Evolutionary conservation across 768 basidiomycete genomes (phyloP).

Genomic region (Leccinum aurantiacum): DNA sequence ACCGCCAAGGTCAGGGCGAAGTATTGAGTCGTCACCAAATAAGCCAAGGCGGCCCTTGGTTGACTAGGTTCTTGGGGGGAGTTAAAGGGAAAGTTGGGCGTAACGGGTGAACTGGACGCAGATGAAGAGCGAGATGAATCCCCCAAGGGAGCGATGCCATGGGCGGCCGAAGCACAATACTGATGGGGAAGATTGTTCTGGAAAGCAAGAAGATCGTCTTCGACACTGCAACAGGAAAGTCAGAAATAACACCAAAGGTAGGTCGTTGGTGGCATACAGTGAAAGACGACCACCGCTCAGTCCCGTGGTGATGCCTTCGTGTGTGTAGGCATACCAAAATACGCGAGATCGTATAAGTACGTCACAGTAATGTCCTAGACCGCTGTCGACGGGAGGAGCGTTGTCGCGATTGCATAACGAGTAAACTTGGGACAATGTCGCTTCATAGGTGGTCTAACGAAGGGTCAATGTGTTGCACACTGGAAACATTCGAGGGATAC

Average conservation of each 20-base stretch:
- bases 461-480: slow-evolving; percentile 7
- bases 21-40: slow-evolving; percentile 55
- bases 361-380: slow-evolving; percentile 56
- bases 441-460: slow-evolving; percentile 68
- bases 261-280: slow-evolving; percentile 51
- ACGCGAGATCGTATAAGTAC: slow-evolving; percentile 68
- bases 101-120: slow-evolving; percentile 19
- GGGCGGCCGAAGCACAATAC: slow-evolving; percentile 30
- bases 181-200: slow-evolving; percentile 58
- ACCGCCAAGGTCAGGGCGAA: slow-evolving; percentile 74
- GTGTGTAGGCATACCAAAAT: slow-evolving; percentile 87
- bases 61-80: slow-evolving; percentile 25
- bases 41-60: slow-evolving; percentile 42
- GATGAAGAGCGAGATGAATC: slow-evolving; percentile 38
- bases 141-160: slow-evolving; percentile 34
- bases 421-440: slow-evolving; percentile 79
- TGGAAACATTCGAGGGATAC: not conserved
- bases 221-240: slow-evolving; percentile 44
- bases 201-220: slow-evolving; percentile 76
- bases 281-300: slow-evolving; percentile 82
- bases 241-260: not conserved
- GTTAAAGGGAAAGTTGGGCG: slow-evolving; percentile 25
- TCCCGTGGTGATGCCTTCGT: slow-evolving; percentile 81
- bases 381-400: slow-evolving; percentile 46
- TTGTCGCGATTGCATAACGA: slow-evolving; percentile 62